Evolutionary conservation across 352 stramenopile genomes (phyloP), one percentile per base, ranked within the genome.

Genomic region (Globisporangium acanthophoron): DNA sequence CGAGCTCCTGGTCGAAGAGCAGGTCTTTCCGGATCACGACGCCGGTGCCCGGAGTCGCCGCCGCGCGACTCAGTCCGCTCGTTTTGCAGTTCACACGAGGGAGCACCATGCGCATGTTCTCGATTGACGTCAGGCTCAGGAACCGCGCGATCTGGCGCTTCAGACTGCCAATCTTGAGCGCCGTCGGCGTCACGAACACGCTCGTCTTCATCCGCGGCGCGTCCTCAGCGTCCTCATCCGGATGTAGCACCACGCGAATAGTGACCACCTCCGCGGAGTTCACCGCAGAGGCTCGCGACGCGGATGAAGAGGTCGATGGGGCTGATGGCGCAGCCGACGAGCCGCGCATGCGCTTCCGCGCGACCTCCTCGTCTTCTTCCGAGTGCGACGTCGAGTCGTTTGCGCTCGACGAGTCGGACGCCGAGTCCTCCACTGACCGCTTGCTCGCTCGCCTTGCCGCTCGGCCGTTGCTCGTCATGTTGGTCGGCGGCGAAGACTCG

Each of bases 1-100:
- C 74, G 8, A 90, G 67, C 61, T 90, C 78, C 43, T 92, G 82
- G 59, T 92, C 80, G 52, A 75, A 89, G 50, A 72, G 69, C 59
- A 92, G 58, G 53, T 92, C 82, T 41, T 85, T 76, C 33, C 82
- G 78, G 53, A 87, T 73, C 16, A 61, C 58, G 16, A 67, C 49
- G 39, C 56, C 45, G 9, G 56, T 55, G 0, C 41, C 49, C 6
- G 48, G 65, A n/a, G 65, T 66, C 41, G 57, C 46, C 48, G 56
- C 58, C 0, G 56, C 60, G 18, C 52, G 67, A 3, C 24, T 49
- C 5, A 89, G 54, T 0, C 82, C 80, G 52, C 79, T 89, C 27
- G 76, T 54, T 8, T 58, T 55, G 57, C 64, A 80, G 62, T 92
- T 92, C 9, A 75, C 69, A 0, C 62, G 66, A 0, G 80, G 60